These are phyloP conservation scores for Penicillium decumbens DNA, from an alignment of 2,329 filamentous ascomycete genomes.

Conservation along the genomic window DNA sequence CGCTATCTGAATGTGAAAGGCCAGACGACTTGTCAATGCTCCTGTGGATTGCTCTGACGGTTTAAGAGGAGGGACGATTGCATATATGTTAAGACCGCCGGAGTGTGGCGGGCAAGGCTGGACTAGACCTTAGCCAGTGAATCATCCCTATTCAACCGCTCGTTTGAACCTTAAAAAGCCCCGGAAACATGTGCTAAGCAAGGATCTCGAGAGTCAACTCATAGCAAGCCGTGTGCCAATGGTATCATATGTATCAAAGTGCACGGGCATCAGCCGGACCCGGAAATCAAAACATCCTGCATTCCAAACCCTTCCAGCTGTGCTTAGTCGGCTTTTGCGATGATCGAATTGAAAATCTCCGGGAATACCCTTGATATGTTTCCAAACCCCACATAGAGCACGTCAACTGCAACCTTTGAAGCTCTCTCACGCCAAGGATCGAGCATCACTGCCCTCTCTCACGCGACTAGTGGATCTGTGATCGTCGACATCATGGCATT, in stretches of 20 bases:
- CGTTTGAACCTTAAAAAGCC: not conserved
- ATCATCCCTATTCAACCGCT: no score
- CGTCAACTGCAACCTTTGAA: constrained; percentile 12
- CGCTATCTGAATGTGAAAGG: constrained; percentile 4
- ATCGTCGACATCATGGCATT: not conserved
- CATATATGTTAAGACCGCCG: not conserved
- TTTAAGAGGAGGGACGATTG: constrained; percentile 4
- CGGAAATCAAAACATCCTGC: constrained; percentile 5
- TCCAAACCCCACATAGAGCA: constrained; percentile 18
- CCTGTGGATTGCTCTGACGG: constrained; percentile 1
- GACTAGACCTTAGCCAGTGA: not conserved
- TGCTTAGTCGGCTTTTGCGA: constrained; percentile 12
- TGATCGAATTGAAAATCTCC: constrained; percentile 1
- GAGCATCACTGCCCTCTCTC: not conserved
- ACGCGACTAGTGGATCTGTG: not conserved
- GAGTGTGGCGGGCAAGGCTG: not conserved
- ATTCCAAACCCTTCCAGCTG: constrained; percentile 19
- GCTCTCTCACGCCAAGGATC: not conserved
- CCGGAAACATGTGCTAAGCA: not conserved
- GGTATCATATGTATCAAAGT: not conserved
- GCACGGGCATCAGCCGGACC: not conserved
- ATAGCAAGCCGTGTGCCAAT: not conserved
- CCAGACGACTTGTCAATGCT: constrained; percentile 6
- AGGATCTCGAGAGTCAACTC: not conserved
- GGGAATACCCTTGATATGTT: constrained; percentile 7